These are phyloP conservation scores for Scheffersomyces stambukii DNA, from an alignment of 1,139 yeast species.

Conservation along the genomic window DNA sequence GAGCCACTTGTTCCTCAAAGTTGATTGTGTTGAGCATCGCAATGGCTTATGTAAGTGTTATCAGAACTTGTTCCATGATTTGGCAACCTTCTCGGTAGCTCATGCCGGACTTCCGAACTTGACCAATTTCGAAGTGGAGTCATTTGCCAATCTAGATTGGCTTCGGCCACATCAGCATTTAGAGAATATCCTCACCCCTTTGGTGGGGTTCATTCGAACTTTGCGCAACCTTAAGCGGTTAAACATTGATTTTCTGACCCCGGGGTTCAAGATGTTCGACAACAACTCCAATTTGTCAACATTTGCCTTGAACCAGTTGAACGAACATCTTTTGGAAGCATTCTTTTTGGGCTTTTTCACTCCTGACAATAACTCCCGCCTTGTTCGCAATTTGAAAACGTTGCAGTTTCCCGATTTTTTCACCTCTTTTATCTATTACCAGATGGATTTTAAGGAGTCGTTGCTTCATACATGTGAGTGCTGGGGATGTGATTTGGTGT, in stretches of 20 bases:
- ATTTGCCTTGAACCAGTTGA: conserved; percentile 26
- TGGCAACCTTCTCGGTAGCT: conserved; percentile 16
- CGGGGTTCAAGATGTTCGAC: conserved; percentile 40
- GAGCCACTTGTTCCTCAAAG: conserved; percentile 23
- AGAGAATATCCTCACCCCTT: conserved; percentile 28
- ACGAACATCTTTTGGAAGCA: conserved; percentile 34
- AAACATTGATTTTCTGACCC: conserved; percentile 33
- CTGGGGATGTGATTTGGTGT: conserved; percentile 31
- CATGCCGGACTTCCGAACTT: conserved; percentile 31
- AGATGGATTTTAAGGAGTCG: conserved; percentile 34
- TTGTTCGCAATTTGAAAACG: conserved; percentile 19
- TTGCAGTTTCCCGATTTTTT: conserved; percentile 36
- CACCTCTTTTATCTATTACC: conserved; percentile 36
- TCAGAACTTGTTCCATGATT: conserved; percentile 26
- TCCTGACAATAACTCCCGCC: conserved; percentile 8
- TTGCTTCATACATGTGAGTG: conserved; percentile 36
- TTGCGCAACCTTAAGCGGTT: conserved; percentile 20
- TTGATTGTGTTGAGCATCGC: conserved; percentile 31
- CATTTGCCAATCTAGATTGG: conserved; percentile 38
- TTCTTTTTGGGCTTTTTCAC: conserved; percentile 28
- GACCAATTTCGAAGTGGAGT: conserved; percentile 26
- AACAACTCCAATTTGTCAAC: conserved; percentile 28
- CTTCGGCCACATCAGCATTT: conserved; percentile 34
- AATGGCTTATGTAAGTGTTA: conserved; percentile 26
- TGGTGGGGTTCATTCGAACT: conserved; percentile 27